phyloP scores from a whole-genome alignment of 495 filamentous ascomycete genomes.

The Thermochaetoides thermophila region DNA sequence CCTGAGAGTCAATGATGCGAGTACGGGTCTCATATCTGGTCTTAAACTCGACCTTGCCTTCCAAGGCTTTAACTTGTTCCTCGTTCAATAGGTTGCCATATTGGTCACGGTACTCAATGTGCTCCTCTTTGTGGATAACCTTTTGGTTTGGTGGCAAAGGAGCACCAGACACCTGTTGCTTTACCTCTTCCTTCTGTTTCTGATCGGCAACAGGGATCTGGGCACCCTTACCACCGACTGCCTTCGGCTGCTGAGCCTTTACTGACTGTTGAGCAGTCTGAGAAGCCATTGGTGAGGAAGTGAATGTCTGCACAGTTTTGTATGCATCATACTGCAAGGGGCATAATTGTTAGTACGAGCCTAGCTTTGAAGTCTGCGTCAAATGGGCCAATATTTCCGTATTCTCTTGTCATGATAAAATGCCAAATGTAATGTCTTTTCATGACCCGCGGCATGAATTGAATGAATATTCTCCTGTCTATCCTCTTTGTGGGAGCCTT shows the following conservation, averaged over 20 bases:
- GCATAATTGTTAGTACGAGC: slow-evolving; percentile 4
- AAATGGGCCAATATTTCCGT: too few species aligned
- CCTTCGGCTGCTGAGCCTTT: slow-evolving; percentile 10
- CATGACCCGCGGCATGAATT: too few species aligned
- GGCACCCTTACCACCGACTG: slow-evolving; percentile 6
- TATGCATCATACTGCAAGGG: slow-evolving; percentile 23
- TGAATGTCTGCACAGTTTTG: slow-evolving; percentile 14
- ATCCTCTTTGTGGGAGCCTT: slow-evolving; percentile 13
- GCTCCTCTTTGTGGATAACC: slow-evolving; percentile 57
- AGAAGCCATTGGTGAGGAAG: slow-evolving; percentile 16
- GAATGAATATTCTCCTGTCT: too few species aligned
- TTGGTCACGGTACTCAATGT: slow-evolving; percentile 89
- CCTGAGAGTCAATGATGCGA: slow-evolving; percentile 59
- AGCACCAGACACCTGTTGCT: slow-evolving; percentile 26
- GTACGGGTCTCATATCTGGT: slow-evolving; percentile 88
- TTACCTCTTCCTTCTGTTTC: slow-evolving; percentile 3
- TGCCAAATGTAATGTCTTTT: too few species aligned
- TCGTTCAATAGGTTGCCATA: slow-evolving; percentile 77
- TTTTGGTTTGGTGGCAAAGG: slow-evolving; percentile 33
- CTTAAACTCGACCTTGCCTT: slow-evolving; percentile 86
- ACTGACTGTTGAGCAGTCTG: slow-evolving; percentile 19
- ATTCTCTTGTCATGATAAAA: too few species aligned
- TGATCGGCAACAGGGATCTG: slow-evolving; percentile 12
- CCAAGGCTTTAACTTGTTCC: slow-evolving; percentile 66
- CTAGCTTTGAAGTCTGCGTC: too few species aligned